Evolutionary conservation across 352 stramenopile genomes (phyloP), one percentile per base, ranked within the genome.

Genomic region (Plasmopara muralis): DNA sequence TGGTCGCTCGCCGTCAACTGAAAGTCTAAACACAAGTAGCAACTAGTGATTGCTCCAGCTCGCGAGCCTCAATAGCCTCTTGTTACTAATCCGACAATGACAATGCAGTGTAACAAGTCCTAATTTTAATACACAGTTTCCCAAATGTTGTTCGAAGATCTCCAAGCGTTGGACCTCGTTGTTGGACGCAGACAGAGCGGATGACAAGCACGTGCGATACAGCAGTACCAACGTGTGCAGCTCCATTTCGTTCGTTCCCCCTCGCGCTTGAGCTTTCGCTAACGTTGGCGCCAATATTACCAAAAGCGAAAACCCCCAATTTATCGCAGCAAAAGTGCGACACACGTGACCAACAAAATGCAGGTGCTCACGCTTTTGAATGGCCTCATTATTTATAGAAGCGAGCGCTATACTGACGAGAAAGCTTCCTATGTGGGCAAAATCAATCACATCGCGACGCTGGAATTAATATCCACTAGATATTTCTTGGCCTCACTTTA

Each of bases 401-500:
- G 73, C 67, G n/a, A 93, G 68, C 14, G 84, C 66, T 5, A 69
- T 73, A 40, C 78, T 90, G 51, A 93, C 83, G 31, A 90, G 68
- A 59, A 93, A 93, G 49, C 79, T 90, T 20, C 87, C 72, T 13
- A 93, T 68, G 51, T 87, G 77, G 4, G 75, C 79, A 2, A 89
- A 65, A 51, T 93, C 77, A 38, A 93, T 52, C 49, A 50, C 59
- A 18, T 84, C 64, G 25, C 70, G 63, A 5, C 79, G 74, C 51
- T 87, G 76, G 55, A 84, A 74, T 2, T 90, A 61, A 93, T 87
- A 42, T 93, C 83, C 42, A 93, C 74, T 15, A 90, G 56, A 43
- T 89, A 93, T 30, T 67, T 89, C 63, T 93, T 93, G n/a, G 77
- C 79, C 31, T 89, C 66, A 20, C 70, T 55, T 43, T 75, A 55